Evolutionary conservation across 768 basidiomycete genomes (phyloP), one percentile per base, ranked within the genome.

Genomic region (Brasilioporus rufonigricans): DNA sequence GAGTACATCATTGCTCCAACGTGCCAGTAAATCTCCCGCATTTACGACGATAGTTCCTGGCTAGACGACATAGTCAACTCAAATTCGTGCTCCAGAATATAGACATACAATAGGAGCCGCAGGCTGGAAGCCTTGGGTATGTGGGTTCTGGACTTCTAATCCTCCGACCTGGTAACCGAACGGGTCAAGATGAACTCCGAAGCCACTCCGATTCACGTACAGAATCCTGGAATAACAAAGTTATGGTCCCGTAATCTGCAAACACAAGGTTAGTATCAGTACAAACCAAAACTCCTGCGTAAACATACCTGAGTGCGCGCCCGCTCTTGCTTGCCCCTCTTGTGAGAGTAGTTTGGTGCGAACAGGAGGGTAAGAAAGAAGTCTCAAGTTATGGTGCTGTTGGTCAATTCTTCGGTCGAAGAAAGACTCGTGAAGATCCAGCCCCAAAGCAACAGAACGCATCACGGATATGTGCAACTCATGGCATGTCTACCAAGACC

Each of bases 31-130:
- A 66, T 93, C 91, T 4, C 87, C 91, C 9, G 87, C 84, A 60
- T 93, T 93, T 36, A 93, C 79, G 29, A 93, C 86, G 49, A 92
- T 87, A 2, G 91, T 90, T 14, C 80, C 89, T 14, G 87, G 84
- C 88, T 92, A 62, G 40, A 32, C 40, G 41, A 13, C 31, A 19
- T 14, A 19, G 44, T 70, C 50, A 60, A 9, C 38, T 16, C 23
- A 12, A 19, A 47, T 24, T n/a, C 11, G 10, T 48, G 35, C 26
- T 2, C 50, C 19, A 45, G 38, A 23, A 70, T 39, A 10, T 10
- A 41, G 18, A 64, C 84, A 57, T 71, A 93, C 90, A 38, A 93
- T 85, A 4, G 91, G 91, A 1, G 74, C 80, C 0, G 89, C 91
- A 39, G 89, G 80, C 55, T 87, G 77, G 68, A 83, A 93, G 19